A percentile compares a stretch with the other conserved stretches of the same genome.
Evolutionary conservation across 495 filamentous ascomycete species (phyloP).

Genomic region (Hapsidospora chrysogenum): DNA sequence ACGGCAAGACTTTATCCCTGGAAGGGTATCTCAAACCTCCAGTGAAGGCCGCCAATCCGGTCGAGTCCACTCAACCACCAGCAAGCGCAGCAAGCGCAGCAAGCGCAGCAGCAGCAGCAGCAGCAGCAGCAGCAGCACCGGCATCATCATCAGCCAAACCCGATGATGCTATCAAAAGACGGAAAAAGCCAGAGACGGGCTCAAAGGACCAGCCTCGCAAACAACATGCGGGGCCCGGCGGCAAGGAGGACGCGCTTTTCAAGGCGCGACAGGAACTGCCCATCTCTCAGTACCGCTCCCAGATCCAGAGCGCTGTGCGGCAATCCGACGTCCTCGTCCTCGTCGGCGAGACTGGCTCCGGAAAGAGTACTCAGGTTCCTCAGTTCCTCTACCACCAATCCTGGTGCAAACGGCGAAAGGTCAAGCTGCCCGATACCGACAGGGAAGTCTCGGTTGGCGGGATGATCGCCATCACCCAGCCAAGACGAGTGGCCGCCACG

Average conservation of each 20-base stretch:
- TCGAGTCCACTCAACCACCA: too few species aligned
- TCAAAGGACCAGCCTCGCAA: neutral
- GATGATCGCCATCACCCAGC: conserved; percentile 90
- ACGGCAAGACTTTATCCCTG: too few species aligned
- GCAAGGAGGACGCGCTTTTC: conserved; percentile 4
- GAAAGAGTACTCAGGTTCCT: conserved; percentile 92
- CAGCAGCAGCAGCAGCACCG: too few species aligned
- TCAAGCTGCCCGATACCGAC: conserved; percentile 20
- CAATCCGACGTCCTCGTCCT: conserved; percentile 67
- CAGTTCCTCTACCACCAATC: conserved; percentile 69
- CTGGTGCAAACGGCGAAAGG: conserved; percentile 51
- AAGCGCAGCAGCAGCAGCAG: too few species aligned
- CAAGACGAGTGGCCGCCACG: conserved; percentile 85
- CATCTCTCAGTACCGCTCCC: conserved; percentile 56
- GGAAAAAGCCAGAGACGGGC: too few species aligned
- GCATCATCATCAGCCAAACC: too few species aligned
- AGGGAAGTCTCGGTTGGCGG: conserved; percentile 49
- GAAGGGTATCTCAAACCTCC: too few species aligned
- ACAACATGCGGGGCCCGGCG: too few species aligned
- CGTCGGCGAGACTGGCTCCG: conserved; percentile 87
- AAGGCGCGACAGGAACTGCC: conserved; percentile 46
- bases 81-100: too few species aligned
- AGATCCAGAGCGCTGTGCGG: conserved; percentile 48
- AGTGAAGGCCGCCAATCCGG: too few species aligned
- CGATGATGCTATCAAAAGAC: too few species aligned